Evolutionary conservation across 805 yeast species (phyloP).

Genomic region (Scheffersomyces coipomensis): DNA sequence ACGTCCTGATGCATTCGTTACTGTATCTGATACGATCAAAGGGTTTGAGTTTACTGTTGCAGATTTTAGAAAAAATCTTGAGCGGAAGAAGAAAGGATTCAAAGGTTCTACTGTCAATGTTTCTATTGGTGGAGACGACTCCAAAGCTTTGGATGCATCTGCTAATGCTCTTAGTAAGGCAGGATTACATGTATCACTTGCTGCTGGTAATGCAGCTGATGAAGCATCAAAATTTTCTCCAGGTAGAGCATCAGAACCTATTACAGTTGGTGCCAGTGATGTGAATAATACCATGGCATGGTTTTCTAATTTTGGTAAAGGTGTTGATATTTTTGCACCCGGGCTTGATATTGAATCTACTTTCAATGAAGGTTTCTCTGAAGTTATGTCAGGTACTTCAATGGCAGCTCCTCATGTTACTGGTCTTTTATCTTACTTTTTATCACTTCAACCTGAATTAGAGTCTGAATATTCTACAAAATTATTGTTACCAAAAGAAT

Average conservation of each 20-base stretch:
- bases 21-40: slow-evolving; percentile 38
- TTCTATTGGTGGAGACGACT: slow-evolving; percentile 60
- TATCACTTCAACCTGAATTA: slow-evolving; percentile 52
- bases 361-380: slow-evolving; percentile 54
- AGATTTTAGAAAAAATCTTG: slow-evolving; percentile 27
- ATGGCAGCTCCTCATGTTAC: slow-evolving; percentile 63
- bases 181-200: slow-evolving; percentile 59
- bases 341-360: slow-evolving; percentile 56
- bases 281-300: slow-evolving; percentile 44
- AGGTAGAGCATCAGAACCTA: slow-evolving; percentile 53
- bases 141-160: slow-evolving; percentile 55
- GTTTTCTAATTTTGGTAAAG: slow-evolving; percentile 53
- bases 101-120: slow-evolving; percentile 61
- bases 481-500: slow-evolving; percentile 49
- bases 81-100: slow-evolving; percentile 35
- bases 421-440: slow-evolving; percentile 53
- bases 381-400: slow-evolving; percentile 57
- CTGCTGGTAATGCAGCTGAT: slow-evolving; percentile 61
- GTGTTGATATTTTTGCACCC: slow-evolving; percentile 54
- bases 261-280: slow-evolving; percentile 51
- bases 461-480: slow-evolving; percentile 46
- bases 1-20: slow-evolving; percentile 36
- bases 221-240: slow-evolving; percentile 60
- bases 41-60: slow-evolving; percentile 38
- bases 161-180: slow-evolving; percentile 56